Conservation (phyloP, 1,284 basidiomycete genomes). For the Stygiomarasmius scandens region DNA sequence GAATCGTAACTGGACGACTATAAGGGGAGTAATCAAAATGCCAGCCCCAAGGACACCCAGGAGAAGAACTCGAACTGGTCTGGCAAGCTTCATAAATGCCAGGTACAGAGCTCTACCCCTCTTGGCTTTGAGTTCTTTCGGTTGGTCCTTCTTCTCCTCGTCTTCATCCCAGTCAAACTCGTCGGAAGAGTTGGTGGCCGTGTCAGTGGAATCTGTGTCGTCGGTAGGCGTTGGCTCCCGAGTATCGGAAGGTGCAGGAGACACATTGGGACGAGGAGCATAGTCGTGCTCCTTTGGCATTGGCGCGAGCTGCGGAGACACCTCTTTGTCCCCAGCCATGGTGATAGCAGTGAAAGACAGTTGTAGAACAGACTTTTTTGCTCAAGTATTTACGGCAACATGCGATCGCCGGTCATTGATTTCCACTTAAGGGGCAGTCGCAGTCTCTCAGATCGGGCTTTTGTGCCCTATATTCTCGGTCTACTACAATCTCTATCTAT, state of each 20-base stretch:
- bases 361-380: too few relatives aligned
- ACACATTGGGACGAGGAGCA: slow-evolving; percentile 16
- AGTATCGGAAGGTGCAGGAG: slow-evolving; percentile 1
- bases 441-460: too few relatives aligned
- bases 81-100: slow-evolving; percentile 68
- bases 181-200: slow-evolving; percentile 63
- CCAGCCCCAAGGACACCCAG: slow-evolving; percentile 59
- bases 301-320: background rate
- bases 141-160: slow-evolving; percentile 30
- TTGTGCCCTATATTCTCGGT: background rate
- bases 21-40: slow-evolving; percentile 67
- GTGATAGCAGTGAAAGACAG: background rate
- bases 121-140: slow-evolving; percentile 42
- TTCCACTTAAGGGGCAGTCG: too few relatives aligned
- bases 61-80: slow-evolving; percentile 58
- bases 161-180: slow-evolving; percentile 79
- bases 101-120: slow-evolving; percentile 61
- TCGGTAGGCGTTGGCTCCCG: slow-evolving; percentile 5
- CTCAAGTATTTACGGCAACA: too few relatives aligned
- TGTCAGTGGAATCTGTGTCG: slow-evolving; percentile 49
- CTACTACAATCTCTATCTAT: background rate
- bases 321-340: background rate
- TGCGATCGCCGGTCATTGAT: too few relatives aligned
- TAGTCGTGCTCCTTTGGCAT: slow-evolving; percentile 26
- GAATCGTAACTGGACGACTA: slow-evolving; percentile 69